Base-by-base conservation (phyloP, 2,329 filamentous ascomycete species). In the Fusarium succisae region DNA sequence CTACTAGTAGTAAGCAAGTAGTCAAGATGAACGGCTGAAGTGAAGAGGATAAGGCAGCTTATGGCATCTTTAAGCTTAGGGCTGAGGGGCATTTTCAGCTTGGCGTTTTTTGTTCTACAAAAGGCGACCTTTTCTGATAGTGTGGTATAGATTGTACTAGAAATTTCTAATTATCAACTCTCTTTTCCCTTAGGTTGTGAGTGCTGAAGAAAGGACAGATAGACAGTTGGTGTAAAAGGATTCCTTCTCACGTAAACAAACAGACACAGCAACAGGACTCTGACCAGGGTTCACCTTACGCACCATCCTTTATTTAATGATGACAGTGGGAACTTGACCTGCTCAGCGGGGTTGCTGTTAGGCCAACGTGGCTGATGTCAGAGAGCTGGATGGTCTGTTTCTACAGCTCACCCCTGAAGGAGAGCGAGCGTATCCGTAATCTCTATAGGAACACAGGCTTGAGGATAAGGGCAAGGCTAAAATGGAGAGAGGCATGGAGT, bases 321-420 rank as follows among this genome's bases (percentile, higher is more conserved):
- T 70, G 70, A 75, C 63, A 73, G 72, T 60, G 64, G 69, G 73
- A 74, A 71, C 75, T 47, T 73, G 66, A 66, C 76, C 47, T 72
- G 66, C 66, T 70, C 53, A 68, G 66, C 53, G 66, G 64, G 62
- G 48, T 50, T 51, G 26, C 38, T 47, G 38, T 48, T 50, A 63
- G 66, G 70, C 28, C 70, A 77, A 77, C 74, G 76, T 78, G 77
- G 72, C 75, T 77, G 74, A 78, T 78, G 75, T 77, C 63, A 76
- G 77, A 78, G 64, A 66, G 64, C 73, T 78, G 76, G 76, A 75
- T 78, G 76, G 76, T 57, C 72, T 61, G 45, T 60, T 22, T 30
- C 61, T 44, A 62, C 51, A 32, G 57, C 48, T 68, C 53, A 47
- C 43, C 24, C 32, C 45, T 24, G 41, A 63, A 32, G 44, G 44